A percentile compares a stretch with the other conserved stretches of the same genome.
These are phyloP conservation scores for Kodamaea anthophila DNA, from an alignment of 1,139 yeast genomes.

Conservation along the genomic window DNA sequence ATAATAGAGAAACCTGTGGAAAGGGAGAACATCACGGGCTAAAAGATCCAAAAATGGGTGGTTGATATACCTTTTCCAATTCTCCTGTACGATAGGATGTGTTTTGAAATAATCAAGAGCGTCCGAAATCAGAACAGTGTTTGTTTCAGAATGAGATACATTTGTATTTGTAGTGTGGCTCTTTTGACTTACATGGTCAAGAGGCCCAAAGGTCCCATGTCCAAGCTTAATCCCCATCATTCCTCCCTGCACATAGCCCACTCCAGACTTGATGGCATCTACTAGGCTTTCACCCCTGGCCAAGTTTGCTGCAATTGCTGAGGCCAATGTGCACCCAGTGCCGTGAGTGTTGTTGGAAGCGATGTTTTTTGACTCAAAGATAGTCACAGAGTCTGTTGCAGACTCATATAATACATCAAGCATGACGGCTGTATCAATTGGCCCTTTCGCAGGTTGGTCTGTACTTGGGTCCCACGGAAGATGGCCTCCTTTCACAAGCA, in stretches of 20 bases:
- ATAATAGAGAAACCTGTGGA: constrained; percentile 48
- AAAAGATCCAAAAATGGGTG: constrained; percentile 58
- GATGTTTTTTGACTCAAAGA: constrained; percentile 46
- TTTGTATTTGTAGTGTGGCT: no score
- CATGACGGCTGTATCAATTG: constrained; percentile 17
- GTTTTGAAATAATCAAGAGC: not conserved
- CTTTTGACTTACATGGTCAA: constrained; percentile 42
- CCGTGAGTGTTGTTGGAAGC: constrained; percentile 68
- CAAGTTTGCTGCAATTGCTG: constrained; percentile 72
- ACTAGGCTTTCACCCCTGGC: constrained; percentile 46
- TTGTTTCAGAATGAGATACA: no score
- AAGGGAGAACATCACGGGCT: constrained; percentile 47
- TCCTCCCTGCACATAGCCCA: constrained; percentile 64
- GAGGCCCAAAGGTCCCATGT: constrained; percentile 60
- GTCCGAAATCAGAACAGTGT: not conserved
- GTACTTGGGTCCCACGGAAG: constrained; percentile 39
- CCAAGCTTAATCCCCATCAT: constrained; percentile 46
- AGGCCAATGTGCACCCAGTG: constrained; percentile 84
- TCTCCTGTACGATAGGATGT: constrained; percentile 50
- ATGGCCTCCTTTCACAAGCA: constrained; percentile 83
- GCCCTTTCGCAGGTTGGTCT: constrained; percentile 14
- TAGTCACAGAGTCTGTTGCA: constrained; percentile 25
- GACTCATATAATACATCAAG: constrained; percentile 60
- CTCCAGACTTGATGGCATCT: constrained; percentile 49
- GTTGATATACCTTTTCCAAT: constrained; percentile 54